Conservation (phyloP, 371 early-diverging fungal genomes). For the Actinomucor elegans region DNA sequence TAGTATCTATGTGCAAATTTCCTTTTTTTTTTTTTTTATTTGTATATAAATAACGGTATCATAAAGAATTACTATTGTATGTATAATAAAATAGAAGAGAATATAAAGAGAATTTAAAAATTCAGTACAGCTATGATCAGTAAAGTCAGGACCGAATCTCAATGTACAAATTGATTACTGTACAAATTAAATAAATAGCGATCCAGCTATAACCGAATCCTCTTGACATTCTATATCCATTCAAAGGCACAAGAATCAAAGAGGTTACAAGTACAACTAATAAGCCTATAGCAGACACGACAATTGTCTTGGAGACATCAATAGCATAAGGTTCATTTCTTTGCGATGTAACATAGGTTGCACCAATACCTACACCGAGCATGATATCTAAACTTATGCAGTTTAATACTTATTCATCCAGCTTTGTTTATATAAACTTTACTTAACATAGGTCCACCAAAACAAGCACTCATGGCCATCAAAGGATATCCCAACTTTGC, state of each 20-base stretch:
- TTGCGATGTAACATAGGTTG: slow-evolving; percentile 54
- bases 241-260: slow-evolving; percentile 54
- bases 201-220: slow-evolving; percentile 56
- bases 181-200: slow-evolving; percentile 50
- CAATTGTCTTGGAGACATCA: slow-evolving; percentile 51
- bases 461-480: slow-evolving; percentile 87
- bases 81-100: too few species aligned
- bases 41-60: too few species aligned
- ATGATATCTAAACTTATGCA: slow-evolving; percentile 55
- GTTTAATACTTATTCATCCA: too few species aligned
- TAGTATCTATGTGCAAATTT: too few species aligned
- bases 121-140: too few species aligned
- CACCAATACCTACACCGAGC: slow-evolving; percentile 75
- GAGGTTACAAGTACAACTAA: slow-evolving; percentile 45
- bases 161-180: slow-evolving; percentile 48
- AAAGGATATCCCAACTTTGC: slow-evolving; percentile 80
- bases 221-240: slow-evolving; percentile 51
- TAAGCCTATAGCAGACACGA: slow-evolving; percentile 54
- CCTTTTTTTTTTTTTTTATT: too few species aligned
- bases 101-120: too few species aligned
- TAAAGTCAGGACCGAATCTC: slow-evolving; percentile 43
- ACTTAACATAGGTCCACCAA: slow-evolving; percentile 84
- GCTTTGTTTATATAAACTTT: slow-evolving; percentile 21
- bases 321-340: slow-evolving; percentile 47
- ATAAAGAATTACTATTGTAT: too few species aligned